Base-by-base conservation (phyloP, 345 rosid species). In the Zanthoxylum bungeanum region DNA sequence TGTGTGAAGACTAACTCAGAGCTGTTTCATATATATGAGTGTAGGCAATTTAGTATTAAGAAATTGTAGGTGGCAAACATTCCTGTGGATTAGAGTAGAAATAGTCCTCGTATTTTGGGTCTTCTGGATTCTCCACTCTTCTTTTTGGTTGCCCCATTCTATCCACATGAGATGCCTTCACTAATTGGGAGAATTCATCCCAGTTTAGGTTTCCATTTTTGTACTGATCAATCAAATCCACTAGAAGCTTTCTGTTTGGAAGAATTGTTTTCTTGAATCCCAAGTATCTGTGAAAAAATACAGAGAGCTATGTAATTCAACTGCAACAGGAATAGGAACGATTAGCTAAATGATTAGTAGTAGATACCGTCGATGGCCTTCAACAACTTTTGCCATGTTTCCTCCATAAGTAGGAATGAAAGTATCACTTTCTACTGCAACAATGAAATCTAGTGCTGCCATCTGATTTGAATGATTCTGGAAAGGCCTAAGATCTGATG, bases 371-470 rank as follows among this genome's bases (percentile, higher is more conserved):
- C 85, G 74, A 55, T 81, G 89, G 40, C 89, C 85, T 77, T 79
- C 85, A 31, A 83, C 82, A 17, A 79, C 82, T 64, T 75, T 84
- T 16, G 83, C 87, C 87, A 86, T 82, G 81, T 84, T 82, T 24
- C 90, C 88, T 3, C 74, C 79, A 44, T 80, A 73, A 24, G 88
- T 73, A 12, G 87, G 86, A n/a, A 77, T 62, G 68, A 82, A 84
- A 5, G 82, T 77, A 51, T 84, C 82, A 69, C 86, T 84, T 70
- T 76, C 81, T 17, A 82, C 58, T 19, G 90, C 79, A 34, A 84
- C 86, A 55, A 70, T 46, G 65, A 82, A 84, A 73, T 84, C 88
- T 58, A 86, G 64, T 2, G 88, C 90, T 17, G 88, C 90, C 83
- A 84, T 77, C 66, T 69, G 85, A 33, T 77, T 76, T 22, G 83